Evolutionary conservation across 2,329 filamentous ascomycete species (phyloP), one percentile per base, ranked within the genome.

Genomic region (Bipolaris victoriae): DNA sequence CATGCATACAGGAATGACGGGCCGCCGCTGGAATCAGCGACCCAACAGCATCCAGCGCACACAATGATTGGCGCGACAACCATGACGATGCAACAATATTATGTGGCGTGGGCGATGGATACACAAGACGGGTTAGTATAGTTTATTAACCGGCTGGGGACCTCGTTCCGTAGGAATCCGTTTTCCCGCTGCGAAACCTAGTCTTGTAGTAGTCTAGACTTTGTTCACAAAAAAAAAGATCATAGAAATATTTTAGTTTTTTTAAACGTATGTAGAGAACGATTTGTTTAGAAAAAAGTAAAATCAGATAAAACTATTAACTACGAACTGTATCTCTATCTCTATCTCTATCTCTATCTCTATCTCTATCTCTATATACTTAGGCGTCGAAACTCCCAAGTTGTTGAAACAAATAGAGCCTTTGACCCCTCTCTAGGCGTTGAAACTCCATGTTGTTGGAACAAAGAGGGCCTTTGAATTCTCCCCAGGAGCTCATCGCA

Each of bases 1-100:
- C 49, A 53, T 26, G 43, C 43, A 22, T 48, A 41, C n/a, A 57
- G 36, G 54, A 41, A 57, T 33, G 26, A 31, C 54, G 54, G 54
- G 13, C 43, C 49, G 54, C 49, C 15, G 44, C 33, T 18, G 5
- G 46, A 36, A 41, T 36, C 35, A 47, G 13, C 54, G 35, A 7
- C 24, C 18, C 33, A 39, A 3, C 22, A 26, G n/a, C 37, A 16
- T 15, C 20, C 16, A 35, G 33, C 13, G n/a, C 5, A 48, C 18
- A 7, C 4, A 3, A 13, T 16, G 36, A 57, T 57, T 57, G 43
- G 49, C 29, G 24, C 33, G 11, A 26, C 37, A 15, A 53, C 24
- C 13, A 29, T 48, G 49, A 45, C 44, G 31, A 57, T 57, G 36
- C 43, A 53, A 48, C 49, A 29, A 36, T 43, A 44, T 52, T 29